Conservation (phyloP, 257 asterid species). For the Gardenia jasminoides region DNA sequence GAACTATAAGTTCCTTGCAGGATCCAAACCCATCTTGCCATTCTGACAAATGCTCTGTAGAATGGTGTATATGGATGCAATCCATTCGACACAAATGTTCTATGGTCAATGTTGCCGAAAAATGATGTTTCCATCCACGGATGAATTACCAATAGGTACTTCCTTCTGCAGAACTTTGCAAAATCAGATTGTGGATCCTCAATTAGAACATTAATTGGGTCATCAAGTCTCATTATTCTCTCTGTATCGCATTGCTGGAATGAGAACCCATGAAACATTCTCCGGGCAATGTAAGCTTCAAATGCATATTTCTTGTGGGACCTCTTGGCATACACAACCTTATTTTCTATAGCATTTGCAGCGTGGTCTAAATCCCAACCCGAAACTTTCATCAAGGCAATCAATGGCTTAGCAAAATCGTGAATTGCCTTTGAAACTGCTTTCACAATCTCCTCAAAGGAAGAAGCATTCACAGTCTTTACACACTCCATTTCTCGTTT, state of each 20-base stretch:
- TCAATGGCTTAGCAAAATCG: constrained; percentile 77
- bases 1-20: constrained; percentile 54
- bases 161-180: constrained; percentile 64
- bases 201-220: constrained; percentile 56
- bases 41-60: constrained; percentile 64
- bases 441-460: constrained; percentile 50
- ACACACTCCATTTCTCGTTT: constrained; percentile 39
- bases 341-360: constrained; percentile 50
- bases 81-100: constrained; percentile 56
- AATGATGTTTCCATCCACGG: constrained; percentile 67
- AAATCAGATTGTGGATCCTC: constrained; percentile 65
- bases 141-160: constrained; percentile 67
- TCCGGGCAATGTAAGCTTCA: constrained; percentile 71
- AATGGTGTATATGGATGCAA: constrained; percentile 70
- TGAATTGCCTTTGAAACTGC: constrained; percentile 65
- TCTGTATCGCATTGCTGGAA: constrained; percentile 30
- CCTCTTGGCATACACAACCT: constrained; percentile 58
- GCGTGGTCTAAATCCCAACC: constrained; percentile 83
- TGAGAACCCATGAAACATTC: constrained; percentile 58
- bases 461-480: constrained; percentile 26
- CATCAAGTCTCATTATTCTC: constrained; percentile 45
- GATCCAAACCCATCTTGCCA: constrained; percentile 81
- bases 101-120: constrained; percentile 71
- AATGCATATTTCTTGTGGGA: constrained; percentile 73
- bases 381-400: constrained; percentile 65